Percentiles rank a stretch among this genome's conserved stretches.
phyloP scores from a whole-genome alignment of 1,284 basidiomycete genomes.

The Caloboletus firmus region DNA sequence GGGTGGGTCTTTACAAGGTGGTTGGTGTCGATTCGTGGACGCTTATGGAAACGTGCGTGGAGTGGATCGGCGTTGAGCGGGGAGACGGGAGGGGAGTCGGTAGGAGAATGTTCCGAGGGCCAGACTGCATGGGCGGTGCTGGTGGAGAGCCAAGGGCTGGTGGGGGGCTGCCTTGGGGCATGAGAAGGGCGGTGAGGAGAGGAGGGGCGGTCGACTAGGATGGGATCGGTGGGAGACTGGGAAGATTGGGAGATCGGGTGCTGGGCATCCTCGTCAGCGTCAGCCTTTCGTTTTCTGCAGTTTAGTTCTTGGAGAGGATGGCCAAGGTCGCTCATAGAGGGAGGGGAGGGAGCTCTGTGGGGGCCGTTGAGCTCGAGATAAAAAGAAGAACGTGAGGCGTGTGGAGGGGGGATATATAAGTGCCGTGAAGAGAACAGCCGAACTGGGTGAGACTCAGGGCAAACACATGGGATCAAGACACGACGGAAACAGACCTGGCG shows the following conservation, averaged over 20 bases:
- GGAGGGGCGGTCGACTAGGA: slow-evolving; percentile 27
- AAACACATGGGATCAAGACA: slow-evolving; percentile 32
- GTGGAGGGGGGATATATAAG: slow-evolving; percentile 27
- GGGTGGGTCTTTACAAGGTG: slow-evolving; percentile 12
- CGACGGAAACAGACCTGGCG: slow-evolving; percentile 31
- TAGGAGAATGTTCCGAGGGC: slow-evolving; percentile 29
- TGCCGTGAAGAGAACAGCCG: slow-evolving; percentile 13
- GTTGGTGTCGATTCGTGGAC: slow-evolving; percentile 34
- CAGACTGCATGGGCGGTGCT: slow-evolving; percentile 31
- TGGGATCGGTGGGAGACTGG: slow-evolving; percentile 16
- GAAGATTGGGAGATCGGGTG: slow-evolving; percentile 14
- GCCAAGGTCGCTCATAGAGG: slow-evolving; percentile 33
- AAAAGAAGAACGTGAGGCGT: slow-evolving; percentile 14
- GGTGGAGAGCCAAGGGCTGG: slow-evolving; percentile 34
- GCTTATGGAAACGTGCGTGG: slow-evolving; percentile 28
- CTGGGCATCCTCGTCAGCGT: slow-evolving; percentile 31
- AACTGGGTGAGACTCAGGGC: slow-evolving; percentile 31
- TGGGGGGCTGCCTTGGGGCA: slow-evolving; percentile 31
- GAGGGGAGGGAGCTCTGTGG: not conserved
- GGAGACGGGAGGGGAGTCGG: slow-evolving; percentile 32
- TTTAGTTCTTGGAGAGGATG: slow-evolving; percentile 31
- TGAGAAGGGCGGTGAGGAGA: slow-evolving; percentile 14
- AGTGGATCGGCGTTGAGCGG: slow-evolving; percentile 27
- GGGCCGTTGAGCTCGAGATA: slow-evolving; percentile 14
- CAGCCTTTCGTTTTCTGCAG: slow-evolving; percentile 37